Percentiles rank a stretch among this genome's conserved stretches.
Evolutionary conservation across 1,139 yeast genomes (phyloP).

Genomic region (Arxiozyma bovina): DNA sequence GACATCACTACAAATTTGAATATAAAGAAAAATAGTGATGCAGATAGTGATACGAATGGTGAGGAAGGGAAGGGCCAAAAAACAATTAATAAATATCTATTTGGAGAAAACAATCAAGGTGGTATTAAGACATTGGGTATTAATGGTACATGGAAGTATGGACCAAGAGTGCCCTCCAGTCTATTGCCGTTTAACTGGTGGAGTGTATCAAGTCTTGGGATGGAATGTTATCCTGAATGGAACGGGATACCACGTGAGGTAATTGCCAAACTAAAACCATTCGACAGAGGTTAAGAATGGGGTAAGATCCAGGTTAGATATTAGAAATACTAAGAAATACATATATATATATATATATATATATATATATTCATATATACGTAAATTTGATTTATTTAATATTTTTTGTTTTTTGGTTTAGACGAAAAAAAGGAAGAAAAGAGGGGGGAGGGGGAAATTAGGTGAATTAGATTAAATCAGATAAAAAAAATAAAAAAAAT

Average conservation of each 20-base stretch:
- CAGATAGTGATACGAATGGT: neutral
- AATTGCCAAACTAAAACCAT: constrained; percentile 23
- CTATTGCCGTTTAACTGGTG: constrained; percentile 23
- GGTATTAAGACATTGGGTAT: constrained; percentile 28
- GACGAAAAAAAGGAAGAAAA: too few species aligned
- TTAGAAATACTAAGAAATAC: too few species aligned
- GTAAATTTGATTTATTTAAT: too few species aligned
- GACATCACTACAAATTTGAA: too few species aligned
- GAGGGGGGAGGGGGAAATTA: too few species aligned
- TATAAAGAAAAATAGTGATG: neutral
- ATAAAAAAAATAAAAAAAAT: too few species aligned
- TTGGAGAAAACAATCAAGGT: constrained; percentile 12
- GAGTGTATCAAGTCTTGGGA: constrained; percentile 25
- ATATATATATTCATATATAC: too few species aligned
- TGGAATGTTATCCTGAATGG: constrained; percentile 30
- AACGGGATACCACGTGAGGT: constrained; percentile 20
- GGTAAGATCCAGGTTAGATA: too few species aligned
- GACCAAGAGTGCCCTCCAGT: constrained; percentile 19
- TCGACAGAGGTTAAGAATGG: constrained; percentile 12
- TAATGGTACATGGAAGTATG: constrained; percentile 26
- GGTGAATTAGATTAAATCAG: too few species aligned
- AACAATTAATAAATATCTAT: constrained; percentile 7
- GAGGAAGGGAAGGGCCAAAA: neutral
- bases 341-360: neutral
- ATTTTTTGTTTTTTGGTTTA: too few species aligned